A percentile compares a stretch with the other conserved stretches of the same genome.
phyloP scores from a whole-genome alignment of 768 basidiomycete genomes.

The Russula earlei region DNA sequence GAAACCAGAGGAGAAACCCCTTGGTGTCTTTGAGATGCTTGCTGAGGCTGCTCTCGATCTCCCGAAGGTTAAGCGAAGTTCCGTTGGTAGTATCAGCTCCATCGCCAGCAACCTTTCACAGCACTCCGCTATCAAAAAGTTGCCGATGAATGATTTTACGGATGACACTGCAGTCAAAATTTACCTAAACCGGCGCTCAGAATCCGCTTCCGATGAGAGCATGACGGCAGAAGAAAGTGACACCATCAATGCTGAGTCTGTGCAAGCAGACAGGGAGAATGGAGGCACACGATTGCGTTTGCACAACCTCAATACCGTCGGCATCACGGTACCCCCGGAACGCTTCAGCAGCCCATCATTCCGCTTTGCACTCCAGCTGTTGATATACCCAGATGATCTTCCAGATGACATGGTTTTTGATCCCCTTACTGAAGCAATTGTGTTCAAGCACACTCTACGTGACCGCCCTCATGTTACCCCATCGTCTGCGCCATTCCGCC shows the following conservation, averaged over 20 bases:
- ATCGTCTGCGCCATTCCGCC: conserved; percentile 44
- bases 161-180: conserved; percentile 97
- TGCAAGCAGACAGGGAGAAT: conserved; percentile 26
- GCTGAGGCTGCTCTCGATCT: conserved; percentile 72
- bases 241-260: conserved; percentile 31
- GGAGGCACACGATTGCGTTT: conserved; percentile 27
- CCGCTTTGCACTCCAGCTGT: conserved; percentile 76
- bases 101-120: conserved; percentile 84
- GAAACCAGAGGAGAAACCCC: conserved; percentile 63
- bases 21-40: conserved; percentile 82
- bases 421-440: conserved; percentile 83
- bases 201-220: conserved; percentile 32
- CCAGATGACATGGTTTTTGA: conserved; percentile 96
- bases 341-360: conserved; percentile 76
- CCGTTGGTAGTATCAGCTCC: conserved; percentile 91
- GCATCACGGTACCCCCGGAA: conserved; percentile 45
- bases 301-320: conserved; percentile 34
- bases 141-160: conserved; percentile 95
- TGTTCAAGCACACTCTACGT: conserved; percentile 69
- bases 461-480: conserved; percentile 39
- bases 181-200: conserved; percentile 67
- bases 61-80: conserved; percentile 86
- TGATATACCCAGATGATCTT: conserved; percentile 83
- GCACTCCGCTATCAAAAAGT: conserved; percentile 90
- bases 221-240: conserved; percentile 34